phyloP scores from a whole-genome alignment of 129 eudicot species.

The Pulicaria dysenterica region DNA sequence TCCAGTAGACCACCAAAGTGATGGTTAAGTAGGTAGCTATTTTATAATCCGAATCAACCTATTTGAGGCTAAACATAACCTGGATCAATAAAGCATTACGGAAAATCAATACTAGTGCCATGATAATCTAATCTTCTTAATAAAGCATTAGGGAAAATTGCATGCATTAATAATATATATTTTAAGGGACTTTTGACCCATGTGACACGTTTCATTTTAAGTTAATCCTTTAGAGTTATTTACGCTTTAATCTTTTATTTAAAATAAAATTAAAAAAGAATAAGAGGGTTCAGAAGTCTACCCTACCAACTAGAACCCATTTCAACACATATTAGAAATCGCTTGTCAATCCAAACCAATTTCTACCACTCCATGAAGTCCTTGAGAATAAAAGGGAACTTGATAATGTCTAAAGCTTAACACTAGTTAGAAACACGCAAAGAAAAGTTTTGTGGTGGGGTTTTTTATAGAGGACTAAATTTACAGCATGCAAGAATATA shows the following conservation, averaged over 20 bases:
- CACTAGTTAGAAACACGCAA: neutral
- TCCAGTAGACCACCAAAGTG: too few relatives aligned
- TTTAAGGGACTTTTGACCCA: neutral
- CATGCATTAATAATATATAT: neutral
- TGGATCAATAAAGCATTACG: too few relatives aligned
- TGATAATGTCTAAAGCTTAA: neutral
- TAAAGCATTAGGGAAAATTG: neutral
- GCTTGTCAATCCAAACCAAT: neutral
- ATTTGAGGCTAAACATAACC: too few relatives aligned
- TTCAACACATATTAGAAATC: neutral
- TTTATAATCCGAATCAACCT: too few relatives aligned
- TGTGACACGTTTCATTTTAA: neutral
- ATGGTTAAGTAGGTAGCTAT: too few relatives aligned
- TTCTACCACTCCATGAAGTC: neutral
- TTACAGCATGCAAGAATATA: neutral
- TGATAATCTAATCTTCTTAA: neutral
- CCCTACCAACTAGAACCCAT: neutral
- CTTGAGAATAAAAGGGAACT: neutral
- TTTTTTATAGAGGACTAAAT: neutral
- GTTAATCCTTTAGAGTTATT: neutral
- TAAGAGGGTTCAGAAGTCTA: too few relatives aligned
- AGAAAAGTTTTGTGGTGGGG: neutral
- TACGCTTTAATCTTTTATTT: neutral
- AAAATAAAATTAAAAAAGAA: neutral
- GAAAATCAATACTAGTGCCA: neutral